Evolutionary conservation across 2,329 filamentous ascomycete species (phyloP), one percentile per base, ranked within the genome.

Genomic region (Calonectria honghensis): DNA sequence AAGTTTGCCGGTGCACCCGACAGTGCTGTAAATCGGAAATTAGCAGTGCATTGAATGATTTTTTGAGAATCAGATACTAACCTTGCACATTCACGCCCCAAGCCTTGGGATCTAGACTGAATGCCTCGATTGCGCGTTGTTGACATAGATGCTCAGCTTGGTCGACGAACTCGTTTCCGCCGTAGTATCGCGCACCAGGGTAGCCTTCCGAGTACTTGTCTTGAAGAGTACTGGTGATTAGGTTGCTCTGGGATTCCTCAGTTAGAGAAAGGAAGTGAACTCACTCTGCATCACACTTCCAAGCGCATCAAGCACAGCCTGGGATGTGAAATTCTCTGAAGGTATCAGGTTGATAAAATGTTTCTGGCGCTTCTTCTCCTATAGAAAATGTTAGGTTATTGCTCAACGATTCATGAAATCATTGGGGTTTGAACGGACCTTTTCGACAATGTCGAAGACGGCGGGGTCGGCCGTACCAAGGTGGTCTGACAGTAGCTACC

Each of bases 191-290:
- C 75, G 96, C 96, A 72, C 97, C 97, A 39, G 96, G 97, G 82
- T 99, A 99, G 67, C 97, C 97, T 86, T 99, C 97, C 0, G 97
- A 98, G 88, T 99, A 99, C 86, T 99, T 98, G 87, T 98, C 95
- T 94, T 82, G 76, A 75, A 70, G 51, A 24, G 45, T 13, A 52
- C 45, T 37, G 45, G 27, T 27, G 11, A 57, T 37, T 68, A 29
- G 59, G 27, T 54, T 67, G 65, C 75, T 71, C 59, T 11, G 41
- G 59, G 27, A 27, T 41, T 59, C 11, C 27, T 32, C 41, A 27
- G 7, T 63, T 48, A 18, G 35, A 24, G 29, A 45, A 3, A 16
- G 18, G 10, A 35, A 35, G 50, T 51, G 69, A 29, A 74, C 91
- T 79, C 88, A 96, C 95, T 98, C 86, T 98, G 96, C 96, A 98